Evolutionary conservation across 2,329 filamentous ascomycete species (phyloP).

Genomic region (Fusarium chuoi): DNA sequence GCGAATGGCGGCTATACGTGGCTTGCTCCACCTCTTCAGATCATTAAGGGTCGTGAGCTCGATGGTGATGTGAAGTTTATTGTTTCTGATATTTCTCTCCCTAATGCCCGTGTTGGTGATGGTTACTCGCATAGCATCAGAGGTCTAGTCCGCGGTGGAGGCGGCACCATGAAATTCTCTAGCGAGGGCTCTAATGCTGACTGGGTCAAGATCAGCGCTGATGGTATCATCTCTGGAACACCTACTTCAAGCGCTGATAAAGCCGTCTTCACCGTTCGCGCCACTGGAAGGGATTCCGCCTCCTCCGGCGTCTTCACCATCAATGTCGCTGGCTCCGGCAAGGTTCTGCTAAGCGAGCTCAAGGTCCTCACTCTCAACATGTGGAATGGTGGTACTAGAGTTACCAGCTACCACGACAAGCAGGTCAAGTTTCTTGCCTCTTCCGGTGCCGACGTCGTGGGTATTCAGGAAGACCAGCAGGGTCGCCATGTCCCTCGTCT

Average conservation of each 20-base stretch:
- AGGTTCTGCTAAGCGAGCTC: constrained; percentile 48
- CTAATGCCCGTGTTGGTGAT: constrained; percentile 51
- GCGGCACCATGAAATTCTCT: constrained; percentile 43
- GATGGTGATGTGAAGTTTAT: constrained; percentile 45
- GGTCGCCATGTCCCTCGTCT: constrained; percentile 48
- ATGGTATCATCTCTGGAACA: constrained; percentile 51
- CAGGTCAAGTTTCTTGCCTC: constrained; percentile 50
- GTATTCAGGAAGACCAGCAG: constrained; percentile 50
- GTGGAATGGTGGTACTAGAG: constrained; percentile 52
- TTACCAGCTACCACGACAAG: constrained; percentile 52
- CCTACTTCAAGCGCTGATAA: constrained; percentile 38
- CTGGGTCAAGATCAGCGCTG: constrained; percentile 49
- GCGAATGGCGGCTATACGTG: constrained; percentile 50
- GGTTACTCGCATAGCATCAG: constrained; percentile 46
- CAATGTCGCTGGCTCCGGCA: constrained; percentile 43
- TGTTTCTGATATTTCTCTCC: constrained; percentile 44
- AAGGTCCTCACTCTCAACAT: constrained; percentile 53
- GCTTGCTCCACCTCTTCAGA: constrained; percentile 48
- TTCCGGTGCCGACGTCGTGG: constrained; percentile 50
- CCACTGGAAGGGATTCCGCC: constrained; percentile 41
- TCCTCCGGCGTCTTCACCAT: constrained; percentile 46
- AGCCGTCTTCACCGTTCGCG: constrained; percentile 44
- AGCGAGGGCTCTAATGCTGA: constrained; percentile 35
- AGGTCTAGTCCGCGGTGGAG: constrained; percentile 48
- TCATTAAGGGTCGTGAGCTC: constrained; percentile 38